Conservation (phyloP, 805 yeast genomes). For the Starmerella bombi region DNA sequence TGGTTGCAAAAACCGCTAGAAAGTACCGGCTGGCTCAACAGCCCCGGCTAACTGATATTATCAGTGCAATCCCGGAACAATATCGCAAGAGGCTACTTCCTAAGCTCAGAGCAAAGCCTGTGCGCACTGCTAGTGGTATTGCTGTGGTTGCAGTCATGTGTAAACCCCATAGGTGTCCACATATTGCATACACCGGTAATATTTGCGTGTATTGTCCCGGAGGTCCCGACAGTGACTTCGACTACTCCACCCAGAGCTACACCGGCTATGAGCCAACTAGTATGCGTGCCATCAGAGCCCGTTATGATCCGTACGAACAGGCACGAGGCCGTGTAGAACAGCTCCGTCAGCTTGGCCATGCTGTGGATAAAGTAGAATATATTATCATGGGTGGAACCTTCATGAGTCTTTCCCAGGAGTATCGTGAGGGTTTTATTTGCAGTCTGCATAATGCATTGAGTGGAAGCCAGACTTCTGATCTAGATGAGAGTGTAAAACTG, state of each 20-base stretch:
- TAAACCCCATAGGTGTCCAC: slow-evolving; percentile 98
- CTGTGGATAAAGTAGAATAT: slow-evolving; percentile 93
- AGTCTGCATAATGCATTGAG: slow-evolving; percentile 89
- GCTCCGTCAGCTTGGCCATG: slow-evolving; percentile 85
- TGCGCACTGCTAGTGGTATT: slow-evolving; percentile 94
- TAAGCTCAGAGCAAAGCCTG: slow-evolving; percentile 95
- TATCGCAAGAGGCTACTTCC: slow-evolving; percentile 84
- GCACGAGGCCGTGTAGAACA: slow-evolving; percentile 97
- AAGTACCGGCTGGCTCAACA: slow-evolving; percentile 83
- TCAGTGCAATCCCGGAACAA: slow-evolving; percentile 90
- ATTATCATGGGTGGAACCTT: slow-evolving; percentile 98
- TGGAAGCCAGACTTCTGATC: slow-evolving; percentile 73
- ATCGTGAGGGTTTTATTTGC: slow-evolving; percentile 78
- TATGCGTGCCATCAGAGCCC: slow-evolving; percentile 97
- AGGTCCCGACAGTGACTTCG: slow-evolving; percentile 97
- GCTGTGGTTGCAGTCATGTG: slow-evolving; percentile 99
- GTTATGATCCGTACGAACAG: slow-evolving; percentile 97
- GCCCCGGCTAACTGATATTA: slow-evolving; percentile 89
- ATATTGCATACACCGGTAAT: slow-evolving; percentile 96
- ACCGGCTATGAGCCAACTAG: slow-evolving; percentile 98
- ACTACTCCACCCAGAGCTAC: slow-evolving; percentile 93
- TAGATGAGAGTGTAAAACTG: slow-evolving; percentile 80
- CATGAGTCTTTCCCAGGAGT: slow-evolving; percentile 83
- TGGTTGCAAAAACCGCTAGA: slow-evolving; percentile 72
- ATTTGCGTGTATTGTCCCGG: slow-evolving; percentile 98